These are phyloP conservation scores for Thelonectria rubi DNA, from an alignment of 2,329 filamentous ascomycete species.

Conservation along the genomic window DNA sequence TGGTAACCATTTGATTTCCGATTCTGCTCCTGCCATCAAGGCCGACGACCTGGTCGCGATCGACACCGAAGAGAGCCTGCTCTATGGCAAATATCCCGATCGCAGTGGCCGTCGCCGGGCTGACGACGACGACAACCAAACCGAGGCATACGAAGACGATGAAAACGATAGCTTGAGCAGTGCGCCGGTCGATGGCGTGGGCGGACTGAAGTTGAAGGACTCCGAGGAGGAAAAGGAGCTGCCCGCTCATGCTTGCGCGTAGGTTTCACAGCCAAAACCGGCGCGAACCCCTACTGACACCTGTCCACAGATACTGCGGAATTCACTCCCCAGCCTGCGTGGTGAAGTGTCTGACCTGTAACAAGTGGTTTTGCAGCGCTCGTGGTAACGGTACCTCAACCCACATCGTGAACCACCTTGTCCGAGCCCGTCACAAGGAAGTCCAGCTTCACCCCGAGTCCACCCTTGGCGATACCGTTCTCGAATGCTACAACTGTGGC, in stretches of 20 bases:
- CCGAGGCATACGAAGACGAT: conserved; percentile 84
- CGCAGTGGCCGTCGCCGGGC: conserved; percentile 72
- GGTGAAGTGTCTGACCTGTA: conserved; percentile 94
- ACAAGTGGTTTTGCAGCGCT: conserved; percentile 99
- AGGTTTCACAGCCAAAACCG: conserved; percentile 54
- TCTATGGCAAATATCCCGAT: conserved; percentile 75
- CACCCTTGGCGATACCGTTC: conserved; percentile 90
- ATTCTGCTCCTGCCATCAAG: conserved; percentile 87
- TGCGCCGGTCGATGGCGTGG: conserved; percentile 79
- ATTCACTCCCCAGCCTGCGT: conserved; percentile 96
- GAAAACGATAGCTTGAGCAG: conserved; percentile 81
- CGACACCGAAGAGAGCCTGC: conserved; percentile 81
- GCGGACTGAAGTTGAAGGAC: conserved; percentile 66
- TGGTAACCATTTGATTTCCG: conserved; percentile 85
- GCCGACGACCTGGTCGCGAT: conserved; percentile 78
- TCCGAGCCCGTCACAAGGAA: conserved; percentile 97
- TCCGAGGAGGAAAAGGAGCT: conserved; percentile 87
- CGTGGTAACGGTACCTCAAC: conserved; percentile 96
- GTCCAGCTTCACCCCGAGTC: conserved; percentile 96
- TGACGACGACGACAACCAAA: conserved; percentile 90
- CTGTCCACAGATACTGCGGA: conserved; percentile 79
- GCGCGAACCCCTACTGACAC: conserved; percentile 36
- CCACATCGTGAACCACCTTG: conserved; percentile 97
- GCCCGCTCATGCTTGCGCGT: conserved; percentile 95
- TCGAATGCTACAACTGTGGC: conserved; percentile 99